phyloP scores from a whole-genome alignment of 1,139 yeast genomes.

The Blastobotrys aristatus region DNA sequence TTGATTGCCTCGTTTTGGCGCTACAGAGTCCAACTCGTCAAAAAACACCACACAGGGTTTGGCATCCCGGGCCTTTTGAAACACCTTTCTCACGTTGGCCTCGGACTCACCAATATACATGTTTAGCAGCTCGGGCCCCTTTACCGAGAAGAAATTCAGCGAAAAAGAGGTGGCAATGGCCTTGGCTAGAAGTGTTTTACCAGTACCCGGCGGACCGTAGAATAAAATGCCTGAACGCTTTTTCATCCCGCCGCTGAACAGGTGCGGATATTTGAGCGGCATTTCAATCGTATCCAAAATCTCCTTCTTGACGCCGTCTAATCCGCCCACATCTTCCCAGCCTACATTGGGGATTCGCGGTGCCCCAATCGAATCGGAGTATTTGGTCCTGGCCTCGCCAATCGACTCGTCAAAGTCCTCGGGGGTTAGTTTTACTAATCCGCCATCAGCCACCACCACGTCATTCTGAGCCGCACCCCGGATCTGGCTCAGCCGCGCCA shows the following conservation, averaged over 20 bases:
- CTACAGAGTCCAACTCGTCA: conserved; percentile 95
- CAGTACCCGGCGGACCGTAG: conserved; percentile 98
- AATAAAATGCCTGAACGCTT: conserved; percentile 90
- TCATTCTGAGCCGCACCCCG: conserved; percentile 18
- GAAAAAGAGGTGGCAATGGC: conserved; percentile 96
- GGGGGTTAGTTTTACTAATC: conserved; percentile 51
- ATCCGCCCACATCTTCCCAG: conserved; percentile 94
- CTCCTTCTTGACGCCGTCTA: conserved; percentile 84
- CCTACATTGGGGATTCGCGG: conserved; percentile 92
- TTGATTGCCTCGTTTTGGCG: conserved; percentile 96
- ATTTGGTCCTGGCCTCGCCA: conserved; percentile 76
- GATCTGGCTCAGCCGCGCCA: conserved; percentile 43
- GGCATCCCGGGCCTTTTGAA: conserved; percentile 92
- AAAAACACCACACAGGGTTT: conserved; percentile 96
- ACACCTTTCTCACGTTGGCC: conserved; percentile 91
- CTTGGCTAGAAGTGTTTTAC: conserved; percentile 89
- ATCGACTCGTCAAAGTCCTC: conserved; percentile 70
- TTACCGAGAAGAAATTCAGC: conserved; percentile 87
- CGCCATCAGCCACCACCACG: conserved; percentile 35
- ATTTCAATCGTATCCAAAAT: conserved; percentile 91
- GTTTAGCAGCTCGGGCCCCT: conserved; percentile 90
- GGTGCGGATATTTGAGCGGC: conserved; percentile 90
- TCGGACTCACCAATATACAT: conserved; percentile 99
- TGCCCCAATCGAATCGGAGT: conserved; percentile 93
- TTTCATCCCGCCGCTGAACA: conserved; percentile 81